Evolutionary conservation across 148 eudicot genomes (phyloP), one percentile per base, ranked within the genome.

Genomic region (Chenopodium quinoa): DNA sequence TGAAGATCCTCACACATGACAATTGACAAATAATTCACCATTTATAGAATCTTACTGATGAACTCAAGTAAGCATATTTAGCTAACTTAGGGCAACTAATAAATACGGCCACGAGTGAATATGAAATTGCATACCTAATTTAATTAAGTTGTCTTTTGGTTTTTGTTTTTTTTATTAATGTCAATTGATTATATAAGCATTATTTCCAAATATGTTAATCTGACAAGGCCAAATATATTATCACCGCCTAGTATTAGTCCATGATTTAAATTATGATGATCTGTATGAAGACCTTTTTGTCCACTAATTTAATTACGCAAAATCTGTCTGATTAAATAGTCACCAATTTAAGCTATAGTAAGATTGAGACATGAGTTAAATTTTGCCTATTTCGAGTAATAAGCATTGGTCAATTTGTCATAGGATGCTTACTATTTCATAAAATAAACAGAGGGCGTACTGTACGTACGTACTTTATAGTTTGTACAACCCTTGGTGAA

Each of bases 291-390:
- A 76, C 72, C 71, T 71, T 68, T 64, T 58, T 29, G 81, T 56
- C 81, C 56, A 66, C 44, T 32, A 78, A 79, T 74, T 67, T 54
- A 52, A 67, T 79, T 74, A 74, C 79, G 75, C 79, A 58, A 56
- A 4, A 58, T 34, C 23, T 68, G 75, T 79, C 44, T 79, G 71
- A 79, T 74, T 25, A 27, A 48, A 74, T 19, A 79, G 78, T 71
- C 50, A 34, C 37, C 46, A 46, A 65, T 3, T 1, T 0, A 2
- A 2, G 56, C 31, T n/a, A 47, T 71, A 64, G 44, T 66, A 50
- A 66, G 76, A 75, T 50, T n/a, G 44, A n/a, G 62, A 75, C 78
- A 29, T 34, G 19, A 73, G 44, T 40, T 65, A 44, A 60, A 25
- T 71, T 52, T 65, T 4, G 23, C 66, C 46, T 25, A 73, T n/a